phyloP scores from a whole-genome alignment of 768 basidiomycete genomes.

The Suillus ampliporus region DNA sequence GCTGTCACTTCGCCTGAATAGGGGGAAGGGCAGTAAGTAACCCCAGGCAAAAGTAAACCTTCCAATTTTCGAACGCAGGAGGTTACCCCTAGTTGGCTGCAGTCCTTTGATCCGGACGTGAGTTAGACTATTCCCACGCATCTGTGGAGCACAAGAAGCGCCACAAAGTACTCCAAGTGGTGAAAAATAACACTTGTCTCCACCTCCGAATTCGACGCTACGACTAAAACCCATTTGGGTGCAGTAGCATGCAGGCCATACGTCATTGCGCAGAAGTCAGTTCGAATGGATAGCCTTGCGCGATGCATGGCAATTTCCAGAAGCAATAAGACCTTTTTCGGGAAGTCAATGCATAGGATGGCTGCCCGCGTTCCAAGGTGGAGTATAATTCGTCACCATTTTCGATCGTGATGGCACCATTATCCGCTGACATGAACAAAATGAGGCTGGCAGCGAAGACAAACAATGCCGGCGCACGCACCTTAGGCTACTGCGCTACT shows the following conservation, averaged over 20 bases:
- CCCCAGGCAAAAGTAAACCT: background rate
- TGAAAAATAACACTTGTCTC: background rate
- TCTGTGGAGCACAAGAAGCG: background rate
- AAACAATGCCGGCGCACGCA: background rate
- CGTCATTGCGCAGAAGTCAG: background rate
- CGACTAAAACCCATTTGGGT: background rate
- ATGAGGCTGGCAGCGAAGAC: background rate
- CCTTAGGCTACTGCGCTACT: too few species aligned
- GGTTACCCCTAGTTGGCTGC: too few species aligned
- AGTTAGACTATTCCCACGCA: background rate
- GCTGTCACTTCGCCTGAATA: too few species aligned
- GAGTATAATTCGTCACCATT: background rate
- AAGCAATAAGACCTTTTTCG: background rate
- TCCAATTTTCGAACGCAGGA: background rate
- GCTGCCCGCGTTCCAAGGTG: background rate
- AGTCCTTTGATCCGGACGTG: too few species aligned
- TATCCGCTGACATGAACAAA: background rate
- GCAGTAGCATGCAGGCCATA: background rate
- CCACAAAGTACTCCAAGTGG: background rate
- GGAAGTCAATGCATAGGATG: background rate
- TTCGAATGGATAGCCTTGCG: background rate
- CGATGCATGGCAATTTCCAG: background rate
- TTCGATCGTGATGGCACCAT: background rate
- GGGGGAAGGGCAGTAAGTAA: background rate
- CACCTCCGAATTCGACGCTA: background rate